Base-by-base conservation (phyloP, 441 rosid species). In the Raphanus hybrid region DNA sequence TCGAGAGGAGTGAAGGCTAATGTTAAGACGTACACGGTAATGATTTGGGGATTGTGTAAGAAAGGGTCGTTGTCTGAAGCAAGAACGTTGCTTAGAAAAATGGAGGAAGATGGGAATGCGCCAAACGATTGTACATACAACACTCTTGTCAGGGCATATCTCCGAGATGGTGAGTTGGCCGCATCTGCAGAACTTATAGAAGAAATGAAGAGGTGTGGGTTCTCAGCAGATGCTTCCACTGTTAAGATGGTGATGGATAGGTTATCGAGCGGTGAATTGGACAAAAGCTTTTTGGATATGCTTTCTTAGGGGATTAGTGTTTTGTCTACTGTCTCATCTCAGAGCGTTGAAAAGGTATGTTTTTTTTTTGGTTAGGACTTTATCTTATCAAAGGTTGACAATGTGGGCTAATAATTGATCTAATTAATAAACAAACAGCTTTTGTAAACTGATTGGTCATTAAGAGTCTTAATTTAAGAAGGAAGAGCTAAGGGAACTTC, bases 401-500 rank as follows among this genome's bases (percentile, higher is more conserved):
- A 54, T 54, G 59, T 54, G 1, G 23, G 26, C 26, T 8, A 52
- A 15, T 52, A 52, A 50, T 50, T 14, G 23, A 52, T 16, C 23
- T 54, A 54, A 54, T 15, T 54, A 14, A 54, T 15, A 54, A 15
- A 6, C 59, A 5, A 54, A 7, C 26, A 54, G 59, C 26, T 54
- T 54, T 15, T 54, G 23, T 54, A 54, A 54, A 54, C 59, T 54
- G 0, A 54, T 7, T 54, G 59, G 8, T 48, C 54, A 48, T 3
- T 39, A 93, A 23, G 26, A 23, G 26, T 23, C 26, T 23, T 23
- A 23, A 23, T 23, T 20, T 23, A 23, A 39, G 98, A 96, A 26
- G 97, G 98, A 65, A 60, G 99, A 96, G 80, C 85, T 92, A 79
- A 79, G 97, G 78, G 96, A 92, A 81, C 97, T 96, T 69, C 98